A percentile compares a stretch with the other conserved stretches of the same genome.
Evolutionary conservation across 148 eudicot species (phyloP).

Genomic region (Bassia scoparia): DNA sequence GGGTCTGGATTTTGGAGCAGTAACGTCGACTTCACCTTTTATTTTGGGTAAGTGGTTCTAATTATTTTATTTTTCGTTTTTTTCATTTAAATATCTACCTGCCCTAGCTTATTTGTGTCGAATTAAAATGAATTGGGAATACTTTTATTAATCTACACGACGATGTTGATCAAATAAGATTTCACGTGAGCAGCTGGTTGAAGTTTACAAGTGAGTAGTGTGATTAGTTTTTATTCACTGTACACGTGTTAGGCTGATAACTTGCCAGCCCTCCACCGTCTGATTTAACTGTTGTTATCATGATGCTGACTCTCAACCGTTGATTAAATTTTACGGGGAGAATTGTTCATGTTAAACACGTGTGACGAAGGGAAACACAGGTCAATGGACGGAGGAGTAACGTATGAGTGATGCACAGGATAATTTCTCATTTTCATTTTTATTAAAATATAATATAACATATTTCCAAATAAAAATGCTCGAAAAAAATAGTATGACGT

Average conservation of each 20-base stretch:
- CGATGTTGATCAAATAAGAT: not conserved
- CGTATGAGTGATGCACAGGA: slow-evolving; percentile 16
- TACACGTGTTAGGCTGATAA: slow-evolving; percentile 39
- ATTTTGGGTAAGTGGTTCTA: too few relatives aligned
- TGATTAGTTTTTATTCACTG: slow-evolving; percentile 31
- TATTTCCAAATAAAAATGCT: not conserved
- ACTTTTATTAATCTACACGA: too few relatives aligned
- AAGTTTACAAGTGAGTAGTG: too few relatives aligned
- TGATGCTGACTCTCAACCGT: slow-evolving; percentile 21
- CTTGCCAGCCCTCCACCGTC: slow-evolving; percentile 1
- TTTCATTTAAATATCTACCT: too few relatives aligned
- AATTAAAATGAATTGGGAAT: too few relatives aligned
- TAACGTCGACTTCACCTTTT: too few relatives aligned
- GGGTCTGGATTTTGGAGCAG: too few relatives aligned
- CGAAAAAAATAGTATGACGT: not conserved
- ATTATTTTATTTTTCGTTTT: too few relatives aligned
- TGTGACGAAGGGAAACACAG: not conserved
- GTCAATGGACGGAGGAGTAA: not conserved
- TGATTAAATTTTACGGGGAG: slow-evolving; percentile 8
- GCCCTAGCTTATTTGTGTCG: too few relatives aligned
- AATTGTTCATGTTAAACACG: slow-evolving; percentile 12
- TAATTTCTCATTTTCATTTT: too few relatives aligned
- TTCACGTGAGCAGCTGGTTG: slow-evolving; percentile 19
- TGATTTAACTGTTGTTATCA: slow-evolving; percentile 5
- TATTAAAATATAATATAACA: too few relatives aligned